Percentiles rank a stretch among this genome's conserved stretches.
Conservation (phyloP, 257 asterid genomes). For the Solanum appendiculatum region DNA sequence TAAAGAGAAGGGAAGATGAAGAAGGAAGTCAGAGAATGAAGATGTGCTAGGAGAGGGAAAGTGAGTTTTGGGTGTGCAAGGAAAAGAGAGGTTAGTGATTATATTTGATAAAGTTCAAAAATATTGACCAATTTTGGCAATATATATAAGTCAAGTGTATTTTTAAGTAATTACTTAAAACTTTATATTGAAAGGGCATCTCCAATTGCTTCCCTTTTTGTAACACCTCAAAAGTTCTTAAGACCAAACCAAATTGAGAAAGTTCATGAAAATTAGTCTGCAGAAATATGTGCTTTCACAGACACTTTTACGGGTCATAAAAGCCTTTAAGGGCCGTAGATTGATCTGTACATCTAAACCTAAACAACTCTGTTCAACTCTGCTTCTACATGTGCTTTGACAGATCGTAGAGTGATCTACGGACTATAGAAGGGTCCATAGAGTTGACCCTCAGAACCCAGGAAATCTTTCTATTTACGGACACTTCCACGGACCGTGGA, state of each 20-base stretch:
- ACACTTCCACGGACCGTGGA: neutral
- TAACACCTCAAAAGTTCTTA: neutral
- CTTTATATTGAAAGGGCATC: neutral
- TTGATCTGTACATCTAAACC: neutral
- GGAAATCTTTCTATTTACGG: neutral
- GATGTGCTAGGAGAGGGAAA: neutral
- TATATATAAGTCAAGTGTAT: neutral
- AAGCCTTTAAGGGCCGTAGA: no score
- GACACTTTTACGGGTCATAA: no score
- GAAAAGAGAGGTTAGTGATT: neutral
- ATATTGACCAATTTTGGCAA: neutral
- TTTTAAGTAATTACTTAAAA: neutral
- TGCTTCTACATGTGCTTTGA: neutral
- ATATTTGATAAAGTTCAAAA: neutral
- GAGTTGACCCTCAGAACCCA: neutral
- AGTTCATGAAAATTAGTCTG: no score
- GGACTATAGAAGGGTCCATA: no score
- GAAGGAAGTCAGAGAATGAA: neutral
- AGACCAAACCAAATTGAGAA: neutral
- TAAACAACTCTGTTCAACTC: neutral
- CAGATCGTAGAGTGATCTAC: neutral
- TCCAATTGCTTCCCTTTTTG: neutral
- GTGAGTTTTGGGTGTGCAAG: neutral
- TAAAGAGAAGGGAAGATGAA: neutral
- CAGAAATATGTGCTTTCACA: neutral